These are phyloP conservation scores for Tritrichomonas musculus DNA, from an alignment of 208 protist species.

Conservation along the genomic window DNA sequence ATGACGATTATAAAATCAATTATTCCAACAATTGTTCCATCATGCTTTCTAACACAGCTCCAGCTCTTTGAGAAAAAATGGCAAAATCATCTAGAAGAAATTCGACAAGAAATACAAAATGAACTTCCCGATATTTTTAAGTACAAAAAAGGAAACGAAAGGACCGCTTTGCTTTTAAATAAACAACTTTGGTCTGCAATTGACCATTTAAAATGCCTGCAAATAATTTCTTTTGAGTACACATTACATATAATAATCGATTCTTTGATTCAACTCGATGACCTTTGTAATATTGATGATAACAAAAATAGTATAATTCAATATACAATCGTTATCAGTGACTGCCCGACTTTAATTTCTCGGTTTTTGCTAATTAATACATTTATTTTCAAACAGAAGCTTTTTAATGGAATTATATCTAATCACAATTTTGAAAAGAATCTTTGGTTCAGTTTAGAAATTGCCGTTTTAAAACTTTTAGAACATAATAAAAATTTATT, in stretches of 20 bases:
- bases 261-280: neutral
- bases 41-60: neutral
- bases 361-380: neutral
- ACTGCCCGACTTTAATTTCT: neutral
- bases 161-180: neutral
- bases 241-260: neutral
- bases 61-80: neutral
- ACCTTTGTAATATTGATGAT: neutral
- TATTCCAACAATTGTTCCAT: neutral
- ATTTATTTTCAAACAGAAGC: too few species aligned
- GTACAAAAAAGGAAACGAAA: neutral
- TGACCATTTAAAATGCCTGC: neutral
- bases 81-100: neutral
- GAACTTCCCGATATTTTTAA: neutral
- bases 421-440: too few species aligned
- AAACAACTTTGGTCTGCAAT: neutral
- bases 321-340: neutral
- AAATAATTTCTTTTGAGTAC: neutral
- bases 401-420: too few species aligned
- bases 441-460: too few species aligned
- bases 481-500: too few species aligned
- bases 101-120: neutral
- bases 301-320: neutral
- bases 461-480: too few species aligned
- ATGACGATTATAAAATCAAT: neutral